A percentile compares a stretch with the other conserved stretches of the same genome.
These are phyloP conservation scores for Tillandsia fasciculata DNA, from an alignment of 176 grass and related monocot genomes.

Conservation along the genomic window DNA sequence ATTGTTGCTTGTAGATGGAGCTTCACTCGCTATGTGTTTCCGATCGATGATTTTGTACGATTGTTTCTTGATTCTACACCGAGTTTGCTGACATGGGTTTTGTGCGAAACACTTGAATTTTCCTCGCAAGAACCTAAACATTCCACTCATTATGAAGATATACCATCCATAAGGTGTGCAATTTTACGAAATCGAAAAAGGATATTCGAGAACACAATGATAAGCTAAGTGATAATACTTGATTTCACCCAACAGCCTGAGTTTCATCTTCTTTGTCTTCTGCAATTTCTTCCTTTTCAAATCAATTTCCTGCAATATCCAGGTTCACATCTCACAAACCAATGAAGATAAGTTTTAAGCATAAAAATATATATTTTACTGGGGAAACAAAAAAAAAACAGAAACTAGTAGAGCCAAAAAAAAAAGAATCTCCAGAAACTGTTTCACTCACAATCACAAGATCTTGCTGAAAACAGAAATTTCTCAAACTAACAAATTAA, in stretches of 20 bases:
- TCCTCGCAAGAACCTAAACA: constrained; percentile 57
- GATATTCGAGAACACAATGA: not conserved
- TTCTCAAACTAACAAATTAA: no score
- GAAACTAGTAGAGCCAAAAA: no score
- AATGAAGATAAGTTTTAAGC: no score
- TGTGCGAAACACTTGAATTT: constrained; percentile 31
- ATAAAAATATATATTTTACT: no score
- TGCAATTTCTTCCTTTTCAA: constrained; percentile 13
- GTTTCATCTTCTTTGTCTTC: constrained; percentile 26
- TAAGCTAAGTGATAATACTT: constrained; percentile 12
- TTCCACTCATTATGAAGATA: not conserved
- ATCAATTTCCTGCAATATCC: constrained; percentile 25
- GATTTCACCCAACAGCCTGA: constrained; percentile 25
- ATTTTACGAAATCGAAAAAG: no score
- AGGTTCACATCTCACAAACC: not conserved
- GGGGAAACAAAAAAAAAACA: no score
- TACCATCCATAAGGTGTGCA: no score
- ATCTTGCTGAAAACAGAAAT: no score
- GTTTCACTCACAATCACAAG: no score
- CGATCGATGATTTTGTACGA: not conserved
- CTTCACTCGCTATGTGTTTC: constrained; percentile 2
- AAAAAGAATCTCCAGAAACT: no score
- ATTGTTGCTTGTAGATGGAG: constrained; percentile 36
- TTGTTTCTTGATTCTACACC: constrained; percentile 35
- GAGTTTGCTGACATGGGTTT: constrained; percentile 12